These are phyloP conservation scores for Gossypium trilobum DNA, from an alignment of 441 rosid genomes.

Conservation along the genomic window DNA sequence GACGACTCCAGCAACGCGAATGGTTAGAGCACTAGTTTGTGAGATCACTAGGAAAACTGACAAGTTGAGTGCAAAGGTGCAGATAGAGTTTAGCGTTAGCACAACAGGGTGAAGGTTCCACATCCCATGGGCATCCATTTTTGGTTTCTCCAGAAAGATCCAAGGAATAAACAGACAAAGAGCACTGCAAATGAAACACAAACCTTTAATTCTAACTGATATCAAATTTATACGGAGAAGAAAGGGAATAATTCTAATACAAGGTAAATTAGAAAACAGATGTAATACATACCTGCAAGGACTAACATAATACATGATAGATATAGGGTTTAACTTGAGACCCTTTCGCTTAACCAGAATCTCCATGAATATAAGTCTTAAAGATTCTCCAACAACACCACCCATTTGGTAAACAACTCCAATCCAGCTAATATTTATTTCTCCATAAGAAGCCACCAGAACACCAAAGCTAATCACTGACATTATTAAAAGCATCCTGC, in stretches of 20 bases:
- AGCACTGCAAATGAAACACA: slow-evolving; percentile 46
- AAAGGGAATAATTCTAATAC: background rate
- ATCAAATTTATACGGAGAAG: background rate
- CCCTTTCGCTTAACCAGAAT: slow-evolving; percentile 89
- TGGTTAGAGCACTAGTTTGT: slow-evolving; percentile 89
- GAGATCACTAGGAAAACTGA: slow-evolving; percentile 94
- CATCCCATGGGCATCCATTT: slow-evolving; percentile 62
- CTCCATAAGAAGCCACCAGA: slow-evolving; percentile 89
- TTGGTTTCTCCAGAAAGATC: slow-evolving; percentile 85
- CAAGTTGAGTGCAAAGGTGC: slow-evolving; percentile 92
- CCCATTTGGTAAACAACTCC: slow-evolving; percentile 99
- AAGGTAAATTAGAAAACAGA: background rate
- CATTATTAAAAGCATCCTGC: slow-evolving; percentile 90
- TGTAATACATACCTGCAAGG: slow-evolving; percentile 71
- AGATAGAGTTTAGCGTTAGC: slow-evolving; percentile 66
- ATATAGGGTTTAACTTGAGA: slow-evolving; percentile 75
- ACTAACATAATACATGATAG: slow-evolving; percentile 84
- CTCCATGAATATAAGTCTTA: slow-evolving; percentile 88
- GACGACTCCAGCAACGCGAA: slow-evolving; percentile 82
- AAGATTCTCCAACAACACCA: slow-evolving; percentile 89
- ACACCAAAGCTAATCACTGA: slow-evolving; percentile 88
- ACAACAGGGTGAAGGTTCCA: slow-evolving; percentile 64
- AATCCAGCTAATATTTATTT: slow-evolving; percentile 70
- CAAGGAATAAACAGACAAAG: slow-evolving; percentile 79
- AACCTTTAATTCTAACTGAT: background rate